Evolutionary conservation across 306 rosid genomes (phyloP).

Genomic region (Astragalus glycyphyllos): DNA sequence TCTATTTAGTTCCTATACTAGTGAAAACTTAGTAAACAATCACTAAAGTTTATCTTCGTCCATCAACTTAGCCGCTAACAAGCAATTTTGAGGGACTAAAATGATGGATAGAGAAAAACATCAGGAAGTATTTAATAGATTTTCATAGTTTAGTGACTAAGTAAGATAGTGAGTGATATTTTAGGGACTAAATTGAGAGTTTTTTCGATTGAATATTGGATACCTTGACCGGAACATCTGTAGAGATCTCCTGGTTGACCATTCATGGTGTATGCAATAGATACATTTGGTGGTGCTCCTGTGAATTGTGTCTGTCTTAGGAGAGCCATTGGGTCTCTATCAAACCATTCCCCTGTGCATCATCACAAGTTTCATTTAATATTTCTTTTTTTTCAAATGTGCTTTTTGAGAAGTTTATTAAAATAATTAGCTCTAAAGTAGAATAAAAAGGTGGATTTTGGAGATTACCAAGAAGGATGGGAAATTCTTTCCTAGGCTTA

Average conservation of each 20-base stretch:
- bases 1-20: no score
- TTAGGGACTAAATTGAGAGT: no score
- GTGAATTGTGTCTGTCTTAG: constrained; percentile 67
- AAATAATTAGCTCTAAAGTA: not conserved
- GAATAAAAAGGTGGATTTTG: constrained; percentile 6
- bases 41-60: no score
- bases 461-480: constrained; percentile 75
- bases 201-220: not conserved
- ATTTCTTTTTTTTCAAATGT: no score
- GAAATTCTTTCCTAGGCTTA: constrained; percentile 67
- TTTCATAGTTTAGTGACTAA: no score
- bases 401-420: not conserved
- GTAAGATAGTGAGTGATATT: no score
- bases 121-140: no score
- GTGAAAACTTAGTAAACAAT: no score
- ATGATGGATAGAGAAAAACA: no score
- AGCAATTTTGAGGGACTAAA: no score
- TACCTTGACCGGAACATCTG: constrained; percentile 79
- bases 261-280: constrained; percentile 83
- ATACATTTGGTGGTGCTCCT: constrained; percentile 82
- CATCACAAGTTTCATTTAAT: constrained; percentile 3
- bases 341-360: constrained; percentile 88
- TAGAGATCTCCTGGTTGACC: constrained; percentile 95
- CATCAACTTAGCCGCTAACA: no score
- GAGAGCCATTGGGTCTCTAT: constrained; percentile 72